Evolutionary conservation across 1,284 basidiomycete genomes (phyloP), one percentile per base, ranked within the genome.

Genomic region (Meripilus lineatus): DNA sequence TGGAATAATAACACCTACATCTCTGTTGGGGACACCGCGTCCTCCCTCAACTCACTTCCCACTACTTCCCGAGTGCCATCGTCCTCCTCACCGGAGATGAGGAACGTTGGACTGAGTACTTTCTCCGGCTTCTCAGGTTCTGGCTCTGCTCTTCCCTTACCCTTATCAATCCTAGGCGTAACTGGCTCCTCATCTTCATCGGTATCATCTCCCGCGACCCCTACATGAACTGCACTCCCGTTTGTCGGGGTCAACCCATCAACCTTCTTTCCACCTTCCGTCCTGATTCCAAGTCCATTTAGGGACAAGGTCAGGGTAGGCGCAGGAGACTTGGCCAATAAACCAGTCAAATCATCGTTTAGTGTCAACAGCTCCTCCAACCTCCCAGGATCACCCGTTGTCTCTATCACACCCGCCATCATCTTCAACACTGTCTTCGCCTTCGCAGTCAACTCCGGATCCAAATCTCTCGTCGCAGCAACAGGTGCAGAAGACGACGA

Each of bases 161-260:
- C 87, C 59, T 89, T 89, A 62, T 89, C 83, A 11, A 82, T 58
- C 32, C 72, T 72, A 0, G 84, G 84, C 10, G 82, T 85, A 23
- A 71, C 65, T 8, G 71, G 74, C 13, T 62, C 62, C 10, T 65
- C 61, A 2, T 71, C 70, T 23, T 70, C 65, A n/a, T 58, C 50
- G 18, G 57, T 51, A 28, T 52, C 55, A 28, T 35, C 51, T 22
- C 37, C 61, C 10, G 56, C 56, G 5, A 56, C 59, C 44, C 56
- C 54, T 45, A 30, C 48, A 51, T 40, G 58, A 3, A 44, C 35
- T 11, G 50, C 47, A 39, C 50, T 47, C 5, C 57, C 58, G 24
- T 58, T 61, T 3, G 40, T 32, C 17, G 14, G 25, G 4, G 36
- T 18, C 2, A 38, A 48, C 8, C 44, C 44, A 38, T 40, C 14